Percentiles rank a stretch among this genome's conserved stretches.
Conservation (phyloP, 148 eudicot species). For the Camellia granthamiana region DNA sequence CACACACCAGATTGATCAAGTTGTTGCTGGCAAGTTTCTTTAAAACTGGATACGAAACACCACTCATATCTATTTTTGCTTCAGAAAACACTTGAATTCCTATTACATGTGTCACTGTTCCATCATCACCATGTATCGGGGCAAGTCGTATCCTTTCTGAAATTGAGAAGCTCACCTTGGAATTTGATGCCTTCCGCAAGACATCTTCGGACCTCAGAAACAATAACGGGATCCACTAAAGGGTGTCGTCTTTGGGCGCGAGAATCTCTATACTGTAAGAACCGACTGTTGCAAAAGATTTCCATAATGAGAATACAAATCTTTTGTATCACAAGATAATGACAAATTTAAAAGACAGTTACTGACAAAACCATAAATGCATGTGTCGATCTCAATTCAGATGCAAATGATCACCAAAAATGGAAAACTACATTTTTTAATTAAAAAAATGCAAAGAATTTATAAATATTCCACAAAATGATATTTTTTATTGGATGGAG, state of each 20-base stretch:
- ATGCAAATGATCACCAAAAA: no score
- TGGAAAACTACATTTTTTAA: background rate
- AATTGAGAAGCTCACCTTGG: conserved; percentile 90
- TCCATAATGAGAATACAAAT: background rate
- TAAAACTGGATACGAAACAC: conserved; percentile 70
- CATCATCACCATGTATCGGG: conserved; percentile 71
- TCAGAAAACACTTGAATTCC: conserved; percentile 74
- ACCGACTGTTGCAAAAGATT: conserved; percentile 58
- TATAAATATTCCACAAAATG: background rate
- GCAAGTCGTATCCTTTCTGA: conserved; percentile 80
- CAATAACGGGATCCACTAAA: conserved; percentile 75
- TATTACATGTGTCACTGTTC: conserved; percentile 69
- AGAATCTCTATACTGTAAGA: conserved; percentile 77
- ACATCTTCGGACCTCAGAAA: conserved; percentile 78
- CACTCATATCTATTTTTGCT: conserved; percentile 66
- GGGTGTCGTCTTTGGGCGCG: conserved; percentile 83
- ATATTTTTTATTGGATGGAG: no score
- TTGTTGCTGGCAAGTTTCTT: conserved; percentile 48
- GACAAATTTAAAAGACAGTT: background rate
- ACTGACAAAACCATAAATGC: no score
- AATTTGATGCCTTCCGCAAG: conserved; percentile 73
- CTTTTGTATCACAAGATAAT: background rate
- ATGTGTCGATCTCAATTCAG: no score
- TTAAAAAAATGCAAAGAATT: background rate
- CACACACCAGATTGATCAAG: conserved; percentile 25